Percentiles rank a stretch among this genome's conserved stretches.
Conservation (phyloP, 106 monocot species). For the Phalaenopsis equestris region DNA sequence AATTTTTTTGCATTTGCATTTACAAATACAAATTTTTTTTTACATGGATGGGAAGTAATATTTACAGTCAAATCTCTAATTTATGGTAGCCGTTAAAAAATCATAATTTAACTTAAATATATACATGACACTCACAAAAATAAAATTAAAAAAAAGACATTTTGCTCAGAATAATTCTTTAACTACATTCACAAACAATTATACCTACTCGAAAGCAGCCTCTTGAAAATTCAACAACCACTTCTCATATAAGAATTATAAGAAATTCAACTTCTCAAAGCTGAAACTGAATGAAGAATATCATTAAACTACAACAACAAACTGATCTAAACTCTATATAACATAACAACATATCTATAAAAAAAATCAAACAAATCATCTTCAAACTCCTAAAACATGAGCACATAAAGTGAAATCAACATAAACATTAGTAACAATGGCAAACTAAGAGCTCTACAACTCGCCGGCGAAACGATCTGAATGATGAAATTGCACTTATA, state of each 20-base stretch:
- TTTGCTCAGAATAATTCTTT: too few species aligned
- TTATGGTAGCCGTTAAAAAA: too few species aligned
- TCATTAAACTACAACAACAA: neutral
- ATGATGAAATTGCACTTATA: conserved; percentile 39
- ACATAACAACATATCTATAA: neutral
- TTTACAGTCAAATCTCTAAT: too few species aligned
- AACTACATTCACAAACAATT: too few species aligned
- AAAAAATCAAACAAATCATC: neutral
- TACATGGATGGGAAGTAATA: too few species aligned
- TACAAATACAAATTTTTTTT: too few species aligned
- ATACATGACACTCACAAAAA: too few species aligned
- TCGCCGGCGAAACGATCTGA: conserved; percentile 15
- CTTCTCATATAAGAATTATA: neutral
- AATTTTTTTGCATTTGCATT: too few species aligned
- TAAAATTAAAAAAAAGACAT: too few species aligned
- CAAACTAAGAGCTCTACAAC: neutral
- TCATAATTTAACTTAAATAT: too few species aligned
- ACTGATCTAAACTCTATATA: neutral
- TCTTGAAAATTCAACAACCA: too few species aligned
- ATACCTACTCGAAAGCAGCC: too few species aligned
- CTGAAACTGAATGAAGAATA: neutral
- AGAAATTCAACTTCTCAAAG: neutral
- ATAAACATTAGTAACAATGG: neutral
- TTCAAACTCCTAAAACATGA: neutral
- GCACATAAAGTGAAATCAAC: neutral